Evolutionary conservation across 176 grass and related monocot species (phyloP).

Genomic region (Eremochloa ophiuroides): DNA sequence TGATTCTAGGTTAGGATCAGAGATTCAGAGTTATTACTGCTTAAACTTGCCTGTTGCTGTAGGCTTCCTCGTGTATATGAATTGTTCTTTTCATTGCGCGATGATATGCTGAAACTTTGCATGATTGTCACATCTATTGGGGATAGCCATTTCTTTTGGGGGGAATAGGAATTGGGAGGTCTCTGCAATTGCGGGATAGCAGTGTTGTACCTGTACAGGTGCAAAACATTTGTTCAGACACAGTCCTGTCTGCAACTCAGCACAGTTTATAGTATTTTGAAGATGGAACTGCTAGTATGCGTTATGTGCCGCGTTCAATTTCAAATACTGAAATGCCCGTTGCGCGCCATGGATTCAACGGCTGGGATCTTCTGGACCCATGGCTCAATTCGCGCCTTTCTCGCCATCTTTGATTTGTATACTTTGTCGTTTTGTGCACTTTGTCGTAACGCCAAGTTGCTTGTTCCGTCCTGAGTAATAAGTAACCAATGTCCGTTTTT

Average conservation of each 20-base stretch:
- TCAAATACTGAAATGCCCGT: background rate
- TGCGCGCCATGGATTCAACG: background rate
- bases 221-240: background rate
- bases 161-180: background rate
- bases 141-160: background rate
- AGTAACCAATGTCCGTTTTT: background rate
- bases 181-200: background rate
- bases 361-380: background rate
- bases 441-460: background rate
- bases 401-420: background rate
- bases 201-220: background rate
- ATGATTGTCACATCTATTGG: background rate
- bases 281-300: background rate
- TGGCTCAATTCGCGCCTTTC: background rate
- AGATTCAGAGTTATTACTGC: background rate
- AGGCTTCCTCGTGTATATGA: background rate
- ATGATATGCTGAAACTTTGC: background rate
- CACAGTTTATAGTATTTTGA: background rate
- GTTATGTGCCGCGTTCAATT: background rate
- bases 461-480: background rate
- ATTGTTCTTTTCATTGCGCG: no score
- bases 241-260: background rate
- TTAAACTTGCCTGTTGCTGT: no score
- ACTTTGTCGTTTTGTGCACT: background rate
- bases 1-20: background rate